Conservation (phyloP, 495 filamentous ascomycete species). For the Aspergillus kassunensis region DNA sequence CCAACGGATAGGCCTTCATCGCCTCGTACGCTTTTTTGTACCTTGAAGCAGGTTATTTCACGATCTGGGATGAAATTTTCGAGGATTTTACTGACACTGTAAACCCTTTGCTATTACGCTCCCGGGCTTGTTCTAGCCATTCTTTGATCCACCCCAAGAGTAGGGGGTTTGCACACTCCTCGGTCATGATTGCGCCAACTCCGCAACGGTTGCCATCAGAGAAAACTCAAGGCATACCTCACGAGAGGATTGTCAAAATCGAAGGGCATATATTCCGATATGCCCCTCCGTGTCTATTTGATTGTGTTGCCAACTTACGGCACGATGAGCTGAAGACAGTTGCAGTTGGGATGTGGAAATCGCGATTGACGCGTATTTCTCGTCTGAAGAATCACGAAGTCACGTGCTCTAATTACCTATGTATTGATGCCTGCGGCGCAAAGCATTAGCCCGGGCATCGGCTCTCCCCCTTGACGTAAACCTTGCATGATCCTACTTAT, state of each 20-base stretch:
- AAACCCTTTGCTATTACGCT: slow-evolving; percentile 67
- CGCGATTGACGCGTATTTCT: slow-evolving; percentile 5
- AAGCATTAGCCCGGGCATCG: background rate
- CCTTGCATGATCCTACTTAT: too few relatives aligned
- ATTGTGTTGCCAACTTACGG: background rate
- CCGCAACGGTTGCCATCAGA: background rate
- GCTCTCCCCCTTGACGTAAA: too few relatives aligned
- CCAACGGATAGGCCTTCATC: slow-evolving; percentile 71
- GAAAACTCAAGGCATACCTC: background rate
- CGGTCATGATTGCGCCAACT: slow-evolving; percentile 29
- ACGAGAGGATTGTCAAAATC: background rate
- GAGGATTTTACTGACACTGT: slow-evolving; percentile 44
- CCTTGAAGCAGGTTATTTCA: slow-evolving; percentile 27
- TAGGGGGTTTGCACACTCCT: slow-evolving; percentile 66
- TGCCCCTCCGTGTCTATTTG: background rate
- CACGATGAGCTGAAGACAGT: background rate
- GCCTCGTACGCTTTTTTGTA: slow-evolving; percentile 82
- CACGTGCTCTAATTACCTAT: slow-evolving; percentile 1
- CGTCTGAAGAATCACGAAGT: slow-evolving; percentile 1
- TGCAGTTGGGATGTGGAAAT: too few relatives aligned
- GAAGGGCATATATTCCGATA: background rate
- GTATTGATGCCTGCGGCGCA: background rate
- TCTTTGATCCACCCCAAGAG: slow-evolving; percentile 74
- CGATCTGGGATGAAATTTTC: background rate
- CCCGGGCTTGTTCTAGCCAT: slow-evolving; percentile 71